Evolutionary conservation across 2,329 filamentous ascomycete genomes (phyloP).

Genomic region (Graphilbum fragrans): DNA sequence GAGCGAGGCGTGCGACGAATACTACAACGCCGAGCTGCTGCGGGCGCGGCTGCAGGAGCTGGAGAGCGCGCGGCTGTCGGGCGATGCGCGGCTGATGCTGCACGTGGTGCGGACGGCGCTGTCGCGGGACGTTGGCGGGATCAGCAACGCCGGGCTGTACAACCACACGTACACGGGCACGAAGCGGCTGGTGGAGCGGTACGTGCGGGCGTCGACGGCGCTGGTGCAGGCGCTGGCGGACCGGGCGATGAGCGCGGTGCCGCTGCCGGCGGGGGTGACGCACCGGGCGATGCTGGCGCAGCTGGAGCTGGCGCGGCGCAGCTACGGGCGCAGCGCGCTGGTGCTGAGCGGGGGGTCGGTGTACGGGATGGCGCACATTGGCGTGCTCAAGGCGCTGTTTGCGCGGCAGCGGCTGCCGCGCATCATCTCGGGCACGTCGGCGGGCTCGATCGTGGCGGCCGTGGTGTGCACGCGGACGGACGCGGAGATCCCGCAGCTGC

Average conservation of each 20-base stretch:
- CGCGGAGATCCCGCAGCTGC: constrained; percentile 59
- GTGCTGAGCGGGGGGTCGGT: constrained; percentile 78
- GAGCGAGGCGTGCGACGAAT: constrained; percentile 37
- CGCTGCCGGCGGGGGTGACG: constrained; percentile 41
- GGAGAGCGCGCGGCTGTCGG: constrained; percentile 58
- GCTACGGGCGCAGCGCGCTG: constrained; percentile 74
- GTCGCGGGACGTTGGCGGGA: constrained; percentile 70
- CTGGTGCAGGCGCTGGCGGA: constrained; percentile 64
- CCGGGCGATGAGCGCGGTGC: constrained; percentile 27
- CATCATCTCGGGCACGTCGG: constrained; percentile 79
- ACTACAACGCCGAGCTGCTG: constrained; percentile 54
- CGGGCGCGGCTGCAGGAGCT: constrained; percentile 58
- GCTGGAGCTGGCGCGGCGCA: constrained; percentile 60
- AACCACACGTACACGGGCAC: constrained; percentile 76
- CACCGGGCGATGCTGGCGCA: constrained; percentile 51
- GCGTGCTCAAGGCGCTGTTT: constrained; percentile 71
- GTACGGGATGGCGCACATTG: constrained; percentile 86
- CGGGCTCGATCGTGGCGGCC: constrained; percentile 74
- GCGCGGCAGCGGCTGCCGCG: constrained; percentile 65
- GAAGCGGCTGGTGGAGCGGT: constrained; percentile 75
- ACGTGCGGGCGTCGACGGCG: constrained; percentile 66
- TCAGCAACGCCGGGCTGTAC: constrained; percentile 75
- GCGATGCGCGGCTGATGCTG: constrained; percentile 66
- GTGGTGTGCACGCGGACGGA: constrained; percentile 70
- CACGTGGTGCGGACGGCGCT: constrained; percentile 70